phyloP scores from a whole-genome alignment of 805 yeast genomes.

The Ogataea neopini region DNA sequence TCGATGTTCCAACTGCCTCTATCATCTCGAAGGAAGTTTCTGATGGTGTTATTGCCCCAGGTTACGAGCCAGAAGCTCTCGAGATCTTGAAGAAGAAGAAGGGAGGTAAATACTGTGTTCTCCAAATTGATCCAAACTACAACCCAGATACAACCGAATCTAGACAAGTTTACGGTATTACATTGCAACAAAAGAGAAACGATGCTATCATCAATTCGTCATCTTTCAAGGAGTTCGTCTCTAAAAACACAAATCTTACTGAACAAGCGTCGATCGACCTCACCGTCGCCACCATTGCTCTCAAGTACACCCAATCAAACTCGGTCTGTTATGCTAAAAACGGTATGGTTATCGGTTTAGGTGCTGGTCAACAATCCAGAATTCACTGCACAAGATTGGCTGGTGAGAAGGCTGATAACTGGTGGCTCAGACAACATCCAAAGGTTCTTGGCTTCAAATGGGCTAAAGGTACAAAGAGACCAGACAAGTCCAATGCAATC shows the following conservation, averaged over 20 bases:
- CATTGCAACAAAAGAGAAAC: conserved; percentile 94
- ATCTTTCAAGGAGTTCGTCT: conserved; percentile 88
- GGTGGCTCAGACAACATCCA: conserved; percentile 99
- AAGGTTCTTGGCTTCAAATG: conserved; percentile 88
- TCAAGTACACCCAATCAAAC: conserved; percentile 97
- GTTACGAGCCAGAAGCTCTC: conserved; percentile 89
- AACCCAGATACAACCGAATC: conserved; percentile 80
- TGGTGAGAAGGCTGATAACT: conserved; percentile 98
- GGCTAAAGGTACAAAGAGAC: conserved; percentile 98
- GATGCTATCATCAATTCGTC: conserved; percentile 93
- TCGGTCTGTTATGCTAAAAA: conserved; percentile 98
- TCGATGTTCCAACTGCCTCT: conserved; percentile 93
- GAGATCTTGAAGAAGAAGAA: conserved; percentile 88
- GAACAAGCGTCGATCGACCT: conserved; percentile 92
- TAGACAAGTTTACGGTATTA: conserved; percentile 94
- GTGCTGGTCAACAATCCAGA: conserved; percentile 99
- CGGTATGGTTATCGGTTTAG: conserved; percentile 99
- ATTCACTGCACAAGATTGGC: conserved; percentile 99
- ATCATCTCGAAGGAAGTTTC: conserved; percentile 96
- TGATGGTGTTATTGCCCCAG: conserved; percentile 99
- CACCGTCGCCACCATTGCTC: conserved; percentile 95
- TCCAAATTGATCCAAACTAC: conserved; percentile 95
- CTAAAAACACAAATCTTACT: conserved; percentile 80
- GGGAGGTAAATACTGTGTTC: conserved; percentile 94
- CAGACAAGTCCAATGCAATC: conserved; percentile 97